Percentiles rank a stretch among this genome's conserved stretches.
Evolutionary conservation across 2,329 filamentous ascomycete species (phyloP).

Genomic region (Penicillium sp.): DNA sequence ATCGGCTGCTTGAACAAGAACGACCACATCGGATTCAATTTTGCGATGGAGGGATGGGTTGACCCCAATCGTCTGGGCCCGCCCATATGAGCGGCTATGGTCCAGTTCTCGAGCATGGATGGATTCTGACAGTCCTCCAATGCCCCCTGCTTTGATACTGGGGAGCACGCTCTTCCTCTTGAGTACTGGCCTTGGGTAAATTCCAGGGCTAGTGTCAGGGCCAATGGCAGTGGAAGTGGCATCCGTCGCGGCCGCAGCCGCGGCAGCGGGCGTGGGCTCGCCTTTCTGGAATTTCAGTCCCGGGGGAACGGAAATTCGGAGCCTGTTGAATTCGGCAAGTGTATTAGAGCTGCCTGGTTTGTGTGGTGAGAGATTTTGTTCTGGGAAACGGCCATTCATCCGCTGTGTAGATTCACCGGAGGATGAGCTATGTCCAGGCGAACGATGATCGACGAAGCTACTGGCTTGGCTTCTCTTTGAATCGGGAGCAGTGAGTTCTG

Average conservation of each 20-base stretch:
- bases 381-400: not conserved
- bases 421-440: not conserved
- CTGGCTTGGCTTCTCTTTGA: not conserved
- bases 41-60: not conserved
- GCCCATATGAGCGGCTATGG: not conserved
- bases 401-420: not conserved
- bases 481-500: not conserved
- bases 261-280: not conserved
- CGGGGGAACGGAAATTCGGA: not conserved
- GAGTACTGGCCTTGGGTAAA: too few relatives aligned
- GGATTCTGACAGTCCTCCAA: not conserved
- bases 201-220: too few relatives aligned
- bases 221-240: too few relatives aligned
- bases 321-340: not conserved
- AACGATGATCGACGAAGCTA: not conserved
- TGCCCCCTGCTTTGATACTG: too few relatives aligned
- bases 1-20: not conserved
- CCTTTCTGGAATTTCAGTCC: not conserved
- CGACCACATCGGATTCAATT: not conserved
- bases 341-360: not conserved
- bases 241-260: too few relatives aligned
- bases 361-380: not conserved
- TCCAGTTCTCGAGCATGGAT: not conserved
- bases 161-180: too few relatives aligned
- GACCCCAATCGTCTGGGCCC: not conserved